Percentiles rank a stretch among this genome's conserved stretches.
Evolutionary conservation across 768 basidiomycete genomes (phyloP).

Genomic region (Heimioporus sp.): DNA sequence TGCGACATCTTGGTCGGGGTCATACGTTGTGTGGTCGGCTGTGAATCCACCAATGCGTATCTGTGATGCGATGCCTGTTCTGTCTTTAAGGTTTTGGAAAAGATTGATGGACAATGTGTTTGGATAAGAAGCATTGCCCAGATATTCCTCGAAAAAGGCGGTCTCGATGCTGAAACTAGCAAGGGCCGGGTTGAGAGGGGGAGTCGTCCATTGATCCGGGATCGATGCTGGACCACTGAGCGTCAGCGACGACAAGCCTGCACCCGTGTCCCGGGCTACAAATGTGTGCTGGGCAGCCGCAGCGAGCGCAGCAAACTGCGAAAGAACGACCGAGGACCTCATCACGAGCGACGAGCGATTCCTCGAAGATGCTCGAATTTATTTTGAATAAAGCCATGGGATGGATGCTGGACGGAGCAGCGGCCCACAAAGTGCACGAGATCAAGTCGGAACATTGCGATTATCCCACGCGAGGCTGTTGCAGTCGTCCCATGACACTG

Average conservation of each 20-base stretch:
- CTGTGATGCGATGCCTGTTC: conserved; percentile 45
- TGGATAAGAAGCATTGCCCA: conserved; percentile 44
- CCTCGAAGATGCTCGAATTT: too few species aligned
- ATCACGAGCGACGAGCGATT: conserved; percentile 3
- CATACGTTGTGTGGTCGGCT: conserved; percentile 52
- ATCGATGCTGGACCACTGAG: conserved; percentile 42
- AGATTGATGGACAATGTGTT: conserved; percentile 44
- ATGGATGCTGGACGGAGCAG: too few species aligned
- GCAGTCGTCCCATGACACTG: too few species aligned
- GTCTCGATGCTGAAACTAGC: conserved; percentile 57
- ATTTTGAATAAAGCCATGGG: too few species aligned
- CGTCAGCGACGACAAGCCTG: conserved; percentile 23
- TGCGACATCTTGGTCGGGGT: conserved; percentile 33
- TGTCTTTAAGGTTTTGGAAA: conserved; percentile 43
- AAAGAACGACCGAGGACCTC: neutral
- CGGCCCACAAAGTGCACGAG: too few species aligned
- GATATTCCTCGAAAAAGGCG: conserved; percentile 49
- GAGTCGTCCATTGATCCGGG: conserved; percentile 42
- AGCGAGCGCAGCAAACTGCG: conserved; percentile 3
- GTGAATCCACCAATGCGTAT: conserved; percentile 54
- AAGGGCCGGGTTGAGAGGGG: conserved; percentile 41
- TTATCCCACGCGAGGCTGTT: too few species aligned
- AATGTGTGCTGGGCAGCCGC: conserved; percentile 10
- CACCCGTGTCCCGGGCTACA: neutral
- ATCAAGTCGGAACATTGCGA: too few species aligned